phyloP scores from a whole-genome alignment of 495 filamentous ascomycete genomes.

The Penicillium maclennaniae region DNA sequence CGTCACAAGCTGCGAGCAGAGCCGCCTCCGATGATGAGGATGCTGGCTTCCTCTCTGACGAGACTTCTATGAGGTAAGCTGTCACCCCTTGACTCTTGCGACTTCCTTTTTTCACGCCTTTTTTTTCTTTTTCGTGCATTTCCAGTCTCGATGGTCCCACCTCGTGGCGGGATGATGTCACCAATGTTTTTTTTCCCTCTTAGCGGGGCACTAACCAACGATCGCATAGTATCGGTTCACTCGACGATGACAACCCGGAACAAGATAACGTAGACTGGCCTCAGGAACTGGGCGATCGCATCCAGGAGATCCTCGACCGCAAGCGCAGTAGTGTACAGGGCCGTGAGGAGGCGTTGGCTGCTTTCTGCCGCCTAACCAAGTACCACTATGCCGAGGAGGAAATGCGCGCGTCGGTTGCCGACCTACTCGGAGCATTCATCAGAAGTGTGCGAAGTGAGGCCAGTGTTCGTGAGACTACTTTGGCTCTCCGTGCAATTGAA shows the following conservation, averaged over 20 bases:
- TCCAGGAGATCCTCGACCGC: constrained; percentile 78
- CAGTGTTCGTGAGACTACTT: constrained; percentile 67
- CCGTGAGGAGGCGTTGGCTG: constrained; percentile 66
- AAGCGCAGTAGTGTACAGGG: constrained; percentile 81
- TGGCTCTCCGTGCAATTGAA: constrained; percentile 71
- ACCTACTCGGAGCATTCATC: constrained; percentile 68
- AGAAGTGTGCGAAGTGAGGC: constrained; percentile 68
- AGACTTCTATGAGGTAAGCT: constrained; percentile 64
- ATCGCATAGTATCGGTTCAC: constrained; percentile 33
- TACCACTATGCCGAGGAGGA: constrained; percentile 68
- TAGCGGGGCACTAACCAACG: constrained; percentile 9
- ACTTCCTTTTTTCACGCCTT: constrained; percentile 7
- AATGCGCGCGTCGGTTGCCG: constrained; percentile 54
- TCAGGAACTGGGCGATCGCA: constrained; percentile 63
- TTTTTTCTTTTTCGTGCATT: constrained; percentile 19
- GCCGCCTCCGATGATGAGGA: constrained; percentile 78
- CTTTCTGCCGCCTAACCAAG: constrained; percentile 69
- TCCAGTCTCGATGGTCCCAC: constrained; percentile 19
- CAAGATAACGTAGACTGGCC: constrained; percentile 58
- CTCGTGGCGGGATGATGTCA: constrained; percentile 41
- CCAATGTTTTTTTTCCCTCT: constrained; percentile 6
- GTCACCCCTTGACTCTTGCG: not conserved
- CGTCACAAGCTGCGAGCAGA: constrained; percentile 52
- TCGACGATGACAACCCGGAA: constrained; percentile 61
- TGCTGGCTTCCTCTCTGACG: constrained; percentile 58